These are phyloP conservation scores for Candida anutae DNA, from an alignment of 1,139 yeast genomes.

Conservation along the genomic window DNA sequence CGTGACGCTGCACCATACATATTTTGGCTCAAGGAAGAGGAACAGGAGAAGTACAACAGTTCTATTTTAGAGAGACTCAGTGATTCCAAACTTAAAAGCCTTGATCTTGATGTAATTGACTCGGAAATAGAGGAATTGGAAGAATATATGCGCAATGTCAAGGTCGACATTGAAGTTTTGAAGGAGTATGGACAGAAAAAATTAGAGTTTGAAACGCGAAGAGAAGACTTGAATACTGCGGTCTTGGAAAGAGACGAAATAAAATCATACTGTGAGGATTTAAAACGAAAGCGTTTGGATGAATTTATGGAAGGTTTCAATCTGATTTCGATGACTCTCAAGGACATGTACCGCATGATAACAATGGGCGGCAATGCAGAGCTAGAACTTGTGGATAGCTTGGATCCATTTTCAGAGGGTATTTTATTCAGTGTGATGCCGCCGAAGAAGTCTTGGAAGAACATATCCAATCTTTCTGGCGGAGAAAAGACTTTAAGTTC, in stretches of 20 bases:
- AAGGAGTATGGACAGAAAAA: slow-evolving; percentile 69
- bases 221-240: slow-evolving; percentile 59
- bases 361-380: slow-evolving; percentile 99
- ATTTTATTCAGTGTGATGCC: slow-evolving; percentile 98
- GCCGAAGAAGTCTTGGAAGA: slow-evolving; percentile 96
- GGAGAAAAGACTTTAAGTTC: slow-evolving; percentile 97
- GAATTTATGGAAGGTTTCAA: slow-evolving; percentile 94
- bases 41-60: slow-evolving; percentile 26
- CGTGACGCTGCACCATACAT: slow-evolving; percentile 48
- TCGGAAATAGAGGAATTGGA: slow-evolving; percentile 50
- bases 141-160: slow-evolving; percentile 46
- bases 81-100: slow-evolving; percentile 44
- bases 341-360: slow-evolving; percentile 97
- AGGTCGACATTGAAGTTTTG: slow-evolving; percentile 67
- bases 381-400: slow-evolving; percentile 85
- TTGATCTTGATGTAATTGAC: slow-evolving; percentile 46
- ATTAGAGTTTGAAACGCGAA: slow-evolving; percentile 55
- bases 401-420: slow-evolving; percentile 98
- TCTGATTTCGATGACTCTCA: slow-evolving; percentile 76
- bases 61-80: slow-evolving; percentile 33
- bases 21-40: slow-evolving; percentile 40
- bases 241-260: slow-evolving; percentile 60
- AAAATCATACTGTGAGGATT: slow-evolving; percentile 56
- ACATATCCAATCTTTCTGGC: slow-evolving; percentile 90
- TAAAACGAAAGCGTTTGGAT: slow-evolving; percentile 66